Evolutionary conservation across 1,139 yeast genomes (phyloP), one percentile per base, ranked within the genome.

Genomic region (Kodamaea suecica): DNA sequence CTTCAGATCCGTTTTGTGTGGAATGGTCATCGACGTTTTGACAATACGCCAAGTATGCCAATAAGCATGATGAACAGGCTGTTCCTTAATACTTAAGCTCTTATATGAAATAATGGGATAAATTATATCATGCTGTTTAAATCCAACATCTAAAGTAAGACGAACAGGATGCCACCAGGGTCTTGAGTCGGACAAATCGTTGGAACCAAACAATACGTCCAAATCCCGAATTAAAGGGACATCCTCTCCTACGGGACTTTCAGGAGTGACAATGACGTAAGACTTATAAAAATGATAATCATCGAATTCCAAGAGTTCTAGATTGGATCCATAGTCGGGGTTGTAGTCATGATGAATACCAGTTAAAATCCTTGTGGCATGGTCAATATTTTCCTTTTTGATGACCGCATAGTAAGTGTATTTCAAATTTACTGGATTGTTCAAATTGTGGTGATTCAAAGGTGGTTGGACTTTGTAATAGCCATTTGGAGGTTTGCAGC

Each of bases 161-260:
- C 38, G 47, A 5, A 39, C 25, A 3, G 48, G 21, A 12, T 28
- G 8, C 39, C 44, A 37, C 40, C 34, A 27, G 9, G 33, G 34
- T 5, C 50, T 35, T 3, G 47, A 35, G 34, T 57, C 63, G 7
- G 40, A 38, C 31, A 50, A 43, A 36, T 53, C 59, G 27, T 48
- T 44, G 29, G 49, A 39, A 10, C 62, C 62, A 30, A 53, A 51
- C 16, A 61, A 47, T 7, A 61, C 44, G 35, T 60, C 66, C 14
- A 61, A 35, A 14, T 49, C 42, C 21, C 61, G 43, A 14, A 61
- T 44, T 10, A 55, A 40, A 1, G 48, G 40, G 11, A 37, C 19
- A 16, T 48, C 46, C 10, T 34, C 34, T 5, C 37, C 34, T 3
- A 39, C 19, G 4, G 42, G 40, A 19, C 14, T 34, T 13, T 25